Percentiles rank a stretch among this genome's conserved stretches.
Conservation (phyloP, 2,329 filamentous ascomycete species). For the Curvularia sp. region DNA sequence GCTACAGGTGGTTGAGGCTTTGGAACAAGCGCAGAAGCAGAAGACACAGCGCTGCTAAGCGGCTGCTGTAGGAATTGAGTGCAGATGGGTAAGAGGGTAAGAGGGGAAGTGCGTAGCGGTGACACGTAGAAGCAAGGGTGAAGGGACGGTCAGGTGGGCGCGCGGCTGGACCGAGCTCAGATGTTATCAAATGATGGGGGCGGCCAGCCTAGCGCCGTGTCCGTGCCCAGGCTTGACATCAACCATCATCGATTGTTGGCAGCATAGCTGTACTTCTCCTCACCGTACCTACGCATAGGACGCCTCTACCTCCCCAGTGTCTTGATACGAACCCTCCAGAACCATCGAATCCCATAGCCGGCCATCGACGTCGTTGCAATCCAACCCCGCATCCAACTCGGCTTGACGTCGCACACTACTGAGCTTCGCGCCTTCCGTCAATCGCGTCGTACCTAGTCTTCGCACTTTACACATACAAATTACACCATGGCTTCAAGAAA, state of each 20-base stretch:
- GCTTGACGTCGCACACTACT: conserved; percentile 9
- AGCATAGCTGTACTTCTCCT: conserved; percentile 14
- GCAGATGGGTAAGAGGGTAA: neutral
- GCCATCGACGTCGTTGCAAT: conserved; percentile 1
- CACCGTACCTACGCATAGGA: conserved; percentile 13
- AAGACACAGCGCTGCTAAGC: neutral
- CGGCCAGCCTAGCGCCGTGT: conserved; percentile 8
- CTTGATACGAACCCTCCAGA: neutral
- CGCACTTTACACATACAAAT: conserved; percentile 15
- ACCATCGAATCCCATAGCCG: neutral
- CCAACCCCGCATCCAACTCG: conserved; percentile 6
- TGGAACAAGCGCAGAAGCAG: neutral
- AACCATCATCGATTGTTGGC: conserved; percentile 18
- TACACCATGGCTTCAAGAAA: conserved; percentile 59
- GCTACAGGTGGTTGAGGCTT: neutral
- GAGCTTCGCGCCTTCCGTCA: conserved; percentile 16
- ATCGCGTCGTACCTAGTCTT: conserved; percentile 12
- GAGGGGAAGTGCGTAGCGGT: neutral
- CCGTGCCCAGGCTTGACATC: conserved; percentile 18
- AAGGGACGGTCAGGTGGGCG: conserved; percentile 14
- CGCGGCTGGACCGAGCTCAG: conserved; percentile 9
- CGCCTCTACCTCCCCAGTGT: neutral
- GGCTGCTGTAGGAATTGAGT: neutral
- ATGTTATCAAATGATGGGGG: conserved; percentile 12
- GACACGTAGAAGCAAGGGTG: conserved; percentile 2